Conservation (phyloP, 2,329 filamentous ascomycete species). For the Pyrenophora graminea region DNA sequence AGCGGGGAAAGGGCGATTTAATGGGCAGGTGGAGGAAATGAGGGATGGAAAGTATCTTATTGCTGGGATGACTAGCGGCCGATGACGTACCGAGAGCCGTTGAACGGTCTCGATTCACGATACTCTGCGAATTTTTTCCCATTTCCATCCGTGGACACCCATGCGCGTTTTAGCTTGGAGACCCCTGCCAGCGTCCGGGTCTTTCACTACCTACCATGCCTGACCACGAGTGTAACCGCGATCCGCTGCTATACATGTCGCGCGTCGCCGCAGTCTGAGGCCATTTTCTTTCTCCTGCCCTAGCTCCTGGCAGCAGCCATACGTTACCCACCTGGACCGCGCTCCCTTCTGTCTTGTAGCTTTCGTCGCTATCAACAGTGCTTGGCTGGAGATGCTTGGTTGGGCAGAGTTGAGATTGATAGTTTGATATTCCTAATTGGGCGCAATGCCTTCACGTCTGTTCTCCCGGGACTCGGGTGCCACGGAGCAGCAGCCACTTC, state of each 20-base stretch:
- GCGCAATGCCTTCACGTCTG: conserved; percentile 30
- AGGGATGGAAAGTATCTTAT: conserved; percentile 2
- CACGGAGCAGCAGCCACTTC: conserved; percentile 30
- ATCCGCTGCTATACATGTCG: conserved; percentile 1
- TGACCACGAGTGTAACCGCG: background rate
- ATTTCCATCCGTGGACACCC: conserved; percentile 1
- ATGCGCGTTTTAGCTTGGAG: conserved; percentile 13
- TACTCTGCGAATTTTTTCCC: conserved; percentile 13
- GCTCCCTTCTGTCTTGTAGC: background rate
- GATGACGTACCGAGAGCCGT: conserved; percentile 18
- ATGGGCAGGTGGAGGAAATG: background rate
- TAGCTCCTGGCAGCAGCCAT: conserved; percentile 6
- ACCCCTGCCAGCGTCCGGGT: conserved; percentile 4
- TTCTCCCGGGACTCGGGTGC: conserved; percentile 24
- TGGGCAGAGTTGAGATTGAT: conserved; percentile 1
- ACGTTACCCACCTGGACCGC: conserved; percentile 3
- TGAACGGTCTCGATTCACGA: conserved; percentile 13
- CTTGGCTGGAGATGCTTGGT: conserved; percentile 5
- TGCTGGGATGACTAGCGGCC: conserved; percentile 6
- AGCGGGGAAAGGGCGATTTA: background rate
- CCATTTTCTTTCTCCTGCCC: background rate
- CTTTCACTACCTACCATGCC: conserved; percentile 6
- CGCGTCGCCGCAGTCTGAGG: background rate
- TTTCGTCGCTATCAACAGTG: background rate
- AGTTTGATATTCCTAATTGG: conserved; percentile 2